Base-by-base conservation (phyloP, 208 protist species). In the Lotmaria passim region DNA sequence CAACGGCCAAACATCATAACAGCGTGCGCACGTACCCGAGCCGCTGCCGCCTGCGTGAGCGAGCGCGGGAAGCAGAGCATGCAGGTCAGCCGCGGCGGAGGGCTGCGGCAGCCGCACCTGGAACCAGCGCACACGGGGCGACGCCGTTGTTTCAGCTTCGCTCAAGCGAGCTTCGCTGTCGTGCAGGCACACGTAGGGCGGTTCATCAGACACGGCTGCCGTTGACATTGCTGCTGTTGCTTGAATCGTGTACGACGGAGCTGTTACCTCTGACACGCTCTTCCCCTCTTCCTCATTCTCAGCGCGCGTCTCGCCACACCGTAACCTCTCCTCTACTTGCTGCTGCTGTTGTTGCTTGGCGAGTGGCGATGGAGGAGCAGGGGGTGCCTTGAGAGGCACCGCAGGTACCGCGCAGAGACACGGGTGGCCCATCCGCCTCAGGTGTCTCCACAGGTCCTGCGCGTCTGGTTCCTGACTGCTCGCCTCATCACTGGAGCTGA, bases 361-460 rank as follows among this genome's bases (percentile, higher is more conserved):
- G 19, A 39, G 31, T 14, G 6, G 24, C 23, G 24, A 36, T 41
- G 33, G 65, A 7, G 65, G 38, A n/a, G 56, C 21, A 21, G 67
- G 56, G 19, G 33, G 24, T 11, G 33, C 7, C 24, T 43, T 23
- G 10, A 66, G 4, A 2, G 68, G 68, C 0, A 41, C 21, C 15
- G 50, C 52, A 14, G 55, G 47, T 26, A 74, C 50, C 7, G 59
- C 59, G 10, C 66, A 15, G 17, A 74, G 51, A 26, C 69, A 74
- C 14, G 69, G 69, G n/a, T 52, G 67, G 7, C 69, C 69, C 17
- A 30, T 31, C 4, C 15, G 31, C 5, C 53, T 17, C 38, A 74
- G 30, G 0, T 34, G 24, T 34, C 33, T 23, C 69, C 69, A 74
- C 48, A 52, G 44, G 4, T 65, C 8, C 57, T 24, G 21, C 3